Conservation (phyloP, 305 asterid species). For the Ajuga reptans region DNA sequence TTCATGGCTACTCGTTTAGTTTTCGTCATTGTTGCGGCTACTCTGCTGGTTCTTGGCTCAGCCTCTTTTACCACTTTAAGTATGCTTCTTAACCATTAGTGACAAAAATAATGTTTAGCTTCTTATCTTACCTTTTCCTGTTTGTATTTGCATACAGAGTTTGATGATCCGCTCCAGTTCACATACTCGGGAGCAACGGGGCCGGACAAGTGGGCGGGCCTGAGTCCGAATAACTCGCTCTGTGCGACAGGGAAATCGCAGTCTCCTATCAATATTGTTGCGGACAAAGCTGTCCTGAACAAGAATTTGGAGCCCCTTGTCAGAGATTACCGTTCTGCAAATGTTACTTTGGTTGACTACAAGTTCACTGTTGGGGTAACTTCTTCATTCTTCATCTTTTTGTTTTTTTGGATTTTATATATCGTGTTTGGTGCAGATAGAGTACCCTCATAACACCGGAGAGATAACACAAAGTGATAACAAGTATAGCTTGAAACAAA, state of each 20-base stretch:
- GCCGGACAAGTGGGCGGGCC: slow-evolving; percentile 61
- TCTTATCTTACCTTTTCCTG: background rate
- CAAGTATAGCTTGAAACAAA: slow-evolving; percentile 46
- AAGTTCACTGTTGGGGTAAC: slow-evolving; percentile 57
- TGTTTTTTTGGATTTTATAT: background rate
- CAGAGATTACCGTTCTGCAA: slow-evolving; percentile 39
- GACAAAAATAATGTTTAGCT: background rate
- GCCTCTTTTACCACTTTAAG: slow-evolving; percentile 21
- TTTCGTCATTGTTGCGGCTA: slow-evolving; percentile 4
- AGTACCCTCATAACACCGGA: slow-evolving; percentile 54
- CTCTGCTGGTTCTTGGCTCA: slow-evolving; percentile 25
- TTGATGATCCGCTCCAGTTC: slow-evolving; percentile 31
- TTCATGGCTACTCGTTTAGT: slow-evolving; percentile 22
- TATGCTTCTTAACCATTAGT: slow-evolving; percentile 4
- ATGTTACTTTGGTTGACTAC: slow-evolving; percentile 54
- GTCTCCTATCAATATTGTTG: slow-evolving; percentile 58
- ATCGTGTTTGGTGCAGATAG: slow-evolving; percentile 40
- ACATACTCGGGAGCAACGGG: slow-evolving; percentile 62
- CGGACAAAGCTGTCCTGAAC: slow-evolving; percentile 20
- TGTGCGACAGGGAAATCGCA: slow-evolving; percentile 62
- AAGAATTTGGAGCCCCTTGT: slow-evolving; percentile 41
- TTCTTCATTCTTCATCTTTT: background rate
- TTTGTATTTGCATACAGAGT: slow-evolving; percentile 17
- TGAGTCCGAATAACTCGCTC: slow-evolving; percentile 48
- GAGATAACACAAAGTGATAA: slow-evolving; percentile 41